Base-by-base conservation (phyloP, 129 eudicot species). In the Ambrosia trifida region DNA sequence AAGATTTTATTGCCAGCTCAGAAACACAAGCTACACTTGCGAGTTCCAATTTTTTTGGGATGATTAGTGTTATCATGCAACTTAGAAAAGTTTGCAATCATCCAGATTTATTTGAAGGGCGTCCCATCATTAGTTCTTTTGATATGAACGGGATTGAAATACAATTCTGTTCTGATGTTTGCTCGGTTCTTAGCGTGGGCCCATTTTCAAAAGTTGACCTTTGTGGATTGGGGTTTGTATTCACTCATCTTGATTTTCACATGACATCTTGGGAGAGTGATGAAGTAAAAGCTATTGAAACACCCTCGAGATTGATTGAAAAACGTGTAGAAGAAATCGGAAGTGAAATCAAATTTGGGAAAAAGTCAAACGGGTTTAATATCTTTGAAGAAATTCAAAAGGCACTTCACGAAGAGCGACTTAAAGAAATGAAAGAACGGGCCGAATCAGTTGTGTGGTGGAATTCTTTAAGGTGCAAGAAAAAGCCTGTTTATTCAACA, bases 31-130 rank as follows among this genome's bases (percentile, higher is more conserved):
- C 99, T 5, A 95, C 99, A 45, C 82, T 95, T 13, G 84, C 91
- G 43, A 95, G 95, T 76, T 72, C 91, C 19, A 95, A 86, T 81
- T 95, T 88, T 72, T 87, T 95, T 77, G 99, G 97, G 66, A 95
- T 95, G 99, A 86, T 95, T 16, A 86, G 95, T 76, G 97, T 95
- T 52, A 95, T 95, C 57, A 95, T 95, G 99, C 99, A 95, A 66
- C 89, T 95, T 31, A 89, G 99, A 18, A 95, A 95, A 81, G 99
- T 95, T 54, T 95, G 99, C 73, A 95, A 95, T 73, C 99, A 95
- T 86, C 99, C 99, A 12, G 99, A 95, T 81, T 69, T 95, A 56
- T 95, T 95, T 66, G 97, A 95, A 84, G 97, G 99, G 13, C 97
- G 99, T n/a, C 97, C 99, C 36, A 95, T 95, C 74, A 81, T 95